These are phyloP conservation scores for Cyclotella sp. DNA, from an alignment of 108 stramenopile species.

Conservation along the genomic window DNA sequence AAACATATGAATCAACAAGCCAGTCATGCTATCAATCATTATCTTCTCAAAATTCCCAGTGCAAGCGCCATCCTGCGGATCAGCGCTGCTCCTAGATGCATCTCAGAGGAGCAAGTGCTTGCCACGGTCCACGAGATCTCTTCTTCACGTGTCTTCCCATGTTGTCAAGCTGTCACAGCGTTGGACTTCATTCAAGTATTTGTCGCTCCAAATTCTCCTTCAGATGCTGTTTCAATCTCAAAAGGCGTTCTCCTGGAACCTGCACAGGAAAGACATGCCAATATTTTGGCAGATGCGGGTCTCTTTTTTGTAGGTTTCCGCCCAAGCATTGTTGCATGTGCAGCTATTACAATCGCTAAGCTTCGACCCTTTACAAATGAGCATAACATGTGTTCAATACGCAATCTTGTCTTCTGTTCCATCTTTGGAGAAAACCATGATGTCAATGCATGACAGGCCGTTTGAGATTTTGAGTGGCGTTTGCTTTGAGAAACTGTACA, in stretches of 20 bases:
- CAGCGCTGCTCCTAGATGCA: slow-evolving; percentile 39
- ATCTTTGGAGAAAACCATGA: slow-evolving; percentile 21
- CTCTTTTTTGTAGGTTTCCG: slow-evolving; percentile 2
- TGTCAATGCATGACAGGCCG: neutral
- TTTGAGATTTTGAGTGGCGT: slow-evolving; percentile 10
- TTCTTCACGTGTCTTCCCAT: slow-evolving; percentile 37
- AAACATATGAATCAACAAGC: slow-evolving; percentile 33
- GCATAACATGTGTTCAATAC: slow-evolving; percentile 7
- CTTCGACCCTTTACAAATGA: neutral
- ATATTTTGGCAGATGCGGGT: slow-evolving; percentile 20
- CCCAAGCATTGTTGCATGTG: slow-evolving; percentile 37
- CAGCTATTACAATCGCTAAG: slow-evolving; percentile 21
- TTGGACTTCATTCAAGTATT: slow-evolving; percentile 39
- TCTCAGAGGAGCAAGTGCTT: slow-evolving; percentile 27
- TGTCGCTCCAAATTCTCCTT: slow-evolving; percentile 1
- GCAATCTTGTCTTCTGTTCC: slow-evolving; percentile 18
- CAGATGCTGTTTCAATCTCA: neutral
- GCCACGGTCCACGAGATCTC: slow-evolving; percentile 39
- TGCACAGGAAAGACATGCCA: slow-evolving; percentile 23
- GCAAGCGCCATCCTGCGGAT: slow-evolving; percentile 35
- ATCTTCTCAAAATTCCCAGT: slow-evolving; percentile 10
- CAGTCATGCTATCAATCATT: too few species aligned
- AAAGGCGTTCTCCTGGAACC: slow-evolving; percentile 2
- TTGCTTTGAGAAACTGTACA: neutral
- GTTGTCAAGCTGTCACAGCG: slow-evolving; percentile 24